Percentiles rank a stretch among this genome's conserved stretches.
Conservation (phyloP, 1,284 basidiomycete species). For the Coniferiporia weirii region DNA sequence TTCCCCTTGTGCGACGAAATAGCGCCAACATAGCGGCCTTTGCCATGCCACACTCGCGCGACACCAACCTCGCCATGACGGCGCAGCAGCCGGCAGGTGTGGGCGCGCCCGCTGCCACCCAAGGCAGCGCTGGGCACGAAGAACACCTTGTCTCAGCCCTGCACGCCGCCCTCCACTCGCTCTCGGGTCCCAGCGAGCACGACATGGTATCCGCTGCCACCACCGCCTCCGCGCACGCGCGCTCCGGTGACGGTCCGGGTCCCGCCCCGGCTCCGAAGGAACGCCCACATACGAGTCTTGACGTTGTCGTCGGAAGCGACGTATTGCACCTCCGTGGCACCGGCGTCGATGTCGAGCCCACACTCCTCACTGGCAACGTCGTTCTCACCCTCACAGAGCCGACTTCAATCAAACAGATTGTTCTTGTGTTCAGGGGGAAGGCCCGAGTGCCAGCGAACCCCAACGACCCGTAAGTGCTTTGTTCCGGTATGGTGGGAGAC, state of each 20-base stretch:
- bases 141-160: slow-evolving; percentile 18
- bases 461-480: slow-evolving; percentile 60
- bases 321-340: slow-evolving; percentile 71
- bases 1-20: not conserved
- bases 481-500: not conserved
- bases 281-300: slow-evolving; percentile 47
- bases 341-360: slow-evolving; percentile 79
- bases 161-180: slow-evolving; percentile 14
- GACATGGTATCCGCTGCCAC: not conserved
- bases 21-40: not conserved
- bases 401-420: slow-evolving; percentile 83
- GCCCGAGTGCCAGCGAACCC: slow-evolving; percentile 62
- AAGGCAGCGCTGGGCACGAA: slow-evolving; percentile 3
- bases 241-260: slow-evolving; percentile 32
- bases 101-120: not conserved
- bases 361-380: slow-evolving; percentile 70
- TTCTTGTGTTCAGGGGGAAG: slow-evolving; percentile 79
- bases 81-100: not conserved
- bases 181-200: slow-evolving; percentile 1
- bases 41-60: not conserved
- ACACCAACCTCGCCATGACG: not conserved
- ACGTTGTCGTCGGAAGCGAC: slow-evolving; percentile 71
- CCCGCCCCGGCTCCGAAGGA: slow-evolving; percentile 30
- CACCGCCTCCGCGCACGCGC: slow-evolving; percentile 19
- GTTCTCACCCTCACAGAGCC: slow-evolving; percentile 74